Conservation (phyloP, 31 red algal species). For the Odonthalia washingtoniensis region DNA sequence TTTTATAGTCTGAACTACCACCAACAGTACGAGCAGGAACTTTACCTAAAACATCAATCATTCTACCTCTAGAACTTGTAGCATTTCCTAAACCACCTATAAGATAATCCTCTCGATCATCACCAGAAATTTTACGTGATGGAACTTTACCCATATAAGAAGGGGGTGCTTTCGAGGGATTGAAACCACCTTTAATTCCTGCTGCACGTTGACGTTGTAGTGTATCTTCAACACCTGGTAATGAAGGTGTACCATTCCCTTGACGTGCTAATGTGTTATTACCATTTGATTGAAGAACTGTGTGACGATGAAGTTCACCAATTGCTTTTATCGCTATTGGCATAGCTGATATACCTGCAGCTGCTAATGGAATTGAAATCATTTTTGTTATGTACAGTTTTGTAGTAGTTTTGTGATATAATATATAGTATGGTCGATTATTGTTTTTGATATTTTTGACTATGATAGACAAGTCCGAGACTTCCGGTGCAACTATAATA, state of each 20-base stretch:
- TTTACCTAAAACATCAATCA: constrained; percentile 67
- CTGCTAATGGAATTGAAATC: constrained; percentile 30
- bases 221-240: constrained; percentile 32
- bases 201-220: constrained; percentile 57
- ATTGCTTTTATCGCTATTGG: constrained; percentile 60
- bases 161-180: neutral
- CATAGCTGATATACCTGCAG: constrained; percentile 32
- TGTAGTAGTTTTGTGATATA: too few species aligned
- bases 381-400: too few species aligned
- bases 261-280: constrained; percentile 65
- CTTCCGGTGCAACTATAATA: too few species aligned
- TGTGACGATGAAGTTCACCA: constrained; percentile 61
- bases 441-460: too few species aligned
- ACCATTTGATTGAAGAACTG: constrained; percentile 41
- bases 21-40: constrained; percentile 54
- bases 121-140: constrained; percentile 39
- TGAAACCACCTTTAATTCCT: constrained; percentile 54
- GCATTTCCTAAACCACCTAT: constrained; percentile 62
- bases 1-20: constrained; percentile 51
- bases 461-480: too few species aligned
- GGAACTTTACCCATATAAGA: constrained; percentile 56
- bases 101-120: constrained; percentile 59
- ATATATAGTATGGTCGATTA: too few species aligned
- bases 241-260: constrained; percentile 34
- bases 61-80: constrained; percentile 48